These are phyloP conservation scores for Huntiella moniliformis DNA, from an alignment of 2,329 filamentous ascomycete genomes.

Conservation along the genomic window DNA sequence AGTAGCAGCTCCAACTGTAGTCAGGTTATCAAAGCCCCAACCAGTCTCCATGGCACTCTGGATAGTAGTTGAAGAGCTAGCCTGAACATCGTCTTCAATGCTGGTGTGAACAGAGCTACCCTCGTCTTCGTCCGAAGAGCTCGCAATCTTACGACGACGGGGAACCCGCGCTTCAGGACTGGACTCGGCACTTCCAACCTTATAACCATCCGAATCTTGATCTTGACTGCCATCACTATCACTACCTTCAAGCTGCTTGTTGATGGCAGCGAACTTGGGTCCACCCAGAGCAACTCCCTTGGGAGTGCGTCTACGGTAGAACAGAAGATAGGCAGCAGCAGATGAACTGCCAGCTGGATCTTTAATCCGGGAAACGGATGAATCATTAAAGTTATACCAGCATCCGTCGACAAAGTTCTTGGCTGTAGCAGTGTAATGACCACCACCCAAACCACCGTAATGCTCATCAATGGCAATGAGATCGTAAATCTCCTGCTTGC, in stretches of 20 bases:
- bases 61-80: slow-evolving; percentile 15
- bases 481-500: slow-evolving; percentile 74
- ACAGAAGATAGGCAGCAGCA: slow-evolving; percentile 71
- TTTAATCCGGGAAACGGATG: slow-evolving; percentile 43
- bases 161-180: not conserved
- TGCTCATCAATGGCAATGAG: slow-evolving; percentile 93
- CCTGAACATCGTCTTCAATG: slow-evolving; percentile 30
- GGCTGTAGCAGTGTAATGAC: slow-evolving; percentile 88
- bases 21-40: slow-evolving; percentile 29
- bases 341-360: slow-evolving; percentile 49
- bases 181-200: too few species aligned
- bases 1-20: slow-evolving; percentile 16
- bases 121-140: slow-evolving; percentile 15
- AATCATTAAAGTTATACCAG: slow-evolving; percentile 97
- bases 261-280: slow-evolving; percentile 50
- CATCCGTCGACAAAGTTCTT: slow-evolving; percentile 76
- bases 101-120: slow-evolving; percentile 23
- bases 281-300: slow-evolving; percentile 51
- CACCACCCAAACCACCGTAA: slow-evolving; percentile 79
- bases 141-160: not conserved
- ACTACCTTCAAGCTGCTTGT: slow-evolving; percentile 40
- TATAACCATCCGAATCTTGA: too few species aligned
- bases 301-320: slow-evolving; percentile 75
- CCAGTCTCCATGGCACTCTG: slow-evolving; percentile 19
- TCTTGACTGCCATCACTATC: slow-evolving; percentile 16